Evolutionary conservation across 352 stramenopile species (phyloP), one percentile per base, ranked within the genome.

Genomic region (Albugo candida): DNA sequence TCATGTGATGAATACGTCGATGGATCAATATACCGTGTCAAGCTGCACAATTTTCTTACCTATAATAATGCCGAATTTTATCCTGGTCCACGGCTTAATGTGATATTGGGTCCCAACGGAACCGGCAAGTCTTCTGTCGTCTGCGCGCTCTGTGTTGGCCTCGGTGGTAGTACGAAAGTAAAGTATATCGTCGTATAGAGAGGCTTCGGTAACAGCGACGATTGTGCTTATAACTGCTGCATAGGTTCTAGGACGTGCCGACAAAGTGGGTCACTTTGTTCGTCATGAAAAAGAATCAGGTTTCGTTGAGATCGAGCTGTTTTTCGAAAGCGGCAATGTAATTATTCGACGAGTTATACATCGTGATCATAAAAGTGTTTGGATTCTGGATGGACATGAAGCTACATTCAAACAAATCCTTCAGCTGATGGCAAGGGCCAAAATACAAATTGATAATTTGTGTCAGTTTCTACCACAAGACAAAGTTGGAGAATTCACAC

Each of bases 381-480:
- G 79, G 79, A 68, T 79, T 46, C 59, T 92, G 20, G 67, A 92
- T 41, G 74, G 68, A 14, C 68, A 59, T 19, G 70, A 83, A 42
- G 56, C 67, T 21, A 82, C 70, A 38, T 65, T 83, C 4, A 85
- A 82, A 51, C 65, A 70, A 11, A 63, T 92, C 20, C 61, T 56
- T 6, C 60, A 81, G 13, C 51, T 97, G 5, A 91, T 97, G 49
- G 56, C 80, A 36, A 55, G 65, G 13, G 65, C 84, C n/a, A 76
- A 89, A 35, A 98, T 98, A 52, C 75, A 95, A 52, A 93, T 99
- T 58, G 88, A 97, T 62, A 99, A 99, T 56, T 69, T 99, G 31
- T 98, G 94, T 51, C 96, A 97, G 41, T 98, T 99, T 54, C 60
- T 99, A 18, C 95, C 95, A 1, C 95, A 99, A 61, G 94, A 99